Base-by-base conservation (phyloP, 2,329 filamentous ascomycete genomes). In the Leptographium galeiforme region DNA sequence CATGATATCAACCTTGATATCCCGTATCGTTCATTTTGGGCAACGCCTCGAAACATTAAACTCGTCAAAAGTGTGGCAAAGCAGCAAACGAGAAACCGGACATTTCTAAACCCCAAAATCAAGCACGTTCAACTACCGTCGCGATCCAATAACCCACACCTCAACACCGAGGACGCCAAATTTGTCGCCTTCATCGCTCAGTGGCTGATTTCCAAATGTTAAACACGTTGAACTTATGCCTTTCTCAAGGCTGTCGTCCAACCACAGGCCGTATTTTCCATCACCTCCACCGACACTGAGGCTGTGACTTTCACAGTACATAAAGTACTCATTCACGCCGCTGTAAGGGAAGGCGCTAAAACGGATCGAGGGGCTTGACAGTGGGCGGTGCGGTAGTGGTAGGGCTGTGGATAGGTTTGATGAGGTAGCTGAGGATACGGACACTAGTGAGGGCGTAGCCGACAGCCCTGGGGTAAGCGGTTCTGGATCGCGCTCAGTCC, bases 291-390 rank as follows among this genome's bases (percentile, higher is more conserved):
- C 93, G 19, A 97, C 77, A 62, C 87, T 93, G 14, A 98, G 68
- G 65, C 87, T 97, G 30, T 83, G 79, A 4, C 81, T 75, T 69
- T 97, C 89, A 68, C 91, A 97, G 63, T 94, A 86, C 60, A 97
- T 93, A 72, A 91, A 89, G 66, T 95, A 98, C 67, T 97, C 93
- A 66, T 98, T 97, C 43, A 95, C 79, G 6, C 93, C 93, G 54
- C 87, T 94, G 64, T 96, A 97, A 0, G 91, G 90, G 62, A 97
- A 98, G 0, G 91, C 91, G 69, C 95, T 96, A 77, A 98, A 98
- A 19, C 93, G 82, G 60, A 97, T 88, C 32, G 82, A 77, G 57
- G 91, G 87, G 6, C 82, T 79, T 5, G 81, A 81, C 32, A 74
- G 77, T 1, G 77, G 62, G 6, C 59, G 61, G 8, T 63, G 62